Percentiles rank a stretch among this genome's conserved stretches.
These are phyloP conservation scores for Apiotrichum sp. DNA, from an alignment of 1,284 basidiomycete species.

Conservation along the genomic window DNA sequence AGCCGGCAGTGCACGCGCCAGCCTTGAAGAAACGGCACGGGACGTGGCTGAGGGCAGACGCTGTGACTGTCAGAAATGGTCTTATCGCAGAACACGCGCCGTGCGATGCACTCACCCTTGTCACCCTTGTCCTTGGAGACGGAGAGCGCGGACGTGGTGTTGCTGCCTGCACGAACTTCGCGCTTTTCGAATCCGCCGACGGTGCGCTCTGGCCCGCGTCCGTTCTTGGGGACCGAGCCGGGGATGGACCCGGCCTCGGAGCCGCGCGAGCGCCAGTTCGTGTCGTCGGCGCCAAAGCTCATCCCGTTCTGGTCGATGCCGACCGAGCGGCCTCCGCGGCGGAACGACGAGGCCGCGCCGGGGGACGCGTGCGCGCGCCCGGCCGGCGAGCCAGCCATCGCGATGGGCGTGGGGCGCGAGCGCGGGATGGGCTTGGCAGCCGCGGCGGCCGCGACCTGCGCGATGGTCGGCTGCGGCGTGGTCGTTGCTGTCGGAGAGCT, in stretches of 20 bases:
- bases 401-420: slow-evolving; percentile 31
- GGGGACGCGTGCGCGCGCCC: slow-evolving; percentile 4
- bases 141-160: slow-evolving; percentile 10
- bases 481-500: slow-evolving; percentile 17
- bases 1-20: slow-evolving; percentile 84
- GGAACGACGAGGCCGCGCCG: slow-evolving; percentile 4
- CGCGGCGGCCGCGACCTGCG: slow-evolving; percentile 2
- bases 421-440: slow-evolving; percentile 31
- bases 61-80: not conserved
- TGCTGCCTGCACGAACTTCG: slow-evolving; percentile 16
- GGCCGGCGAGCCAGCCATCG: slow-evolving; percentile 8
- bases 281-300: slow-evolving; percentile 14
- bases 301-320: slow-evolving; percentile 10
- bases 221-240: slow-evolving; percentile 8
- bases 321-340: slow-evolving; percentile 9
- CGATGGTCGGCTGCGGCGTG: not conserved
- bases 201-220: slow-evolving; percentile 25
- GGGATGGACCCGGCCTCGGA: not conserved
- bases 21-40: slow-evolving; percentile 98
- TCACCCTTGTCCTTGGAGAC: slow-evolving; percentile 14
- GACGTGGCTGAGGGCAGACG: slow-evolving; percentile 69
- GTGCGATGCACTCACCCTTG: slow-evolving; percentile 9
- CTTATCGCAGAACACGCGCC: not conserved
- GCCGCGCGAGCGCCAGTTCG: slow-evolving; percentile 26
- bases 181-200: slow-evolving; percentile 37